Percentiles rank a stretch among this genome's conserved stretches.
phyloP scores from a whole-genome alignment of 2,329 filamentous ascomycete genomes.

The Penicillium griseofulvum region DNA sequence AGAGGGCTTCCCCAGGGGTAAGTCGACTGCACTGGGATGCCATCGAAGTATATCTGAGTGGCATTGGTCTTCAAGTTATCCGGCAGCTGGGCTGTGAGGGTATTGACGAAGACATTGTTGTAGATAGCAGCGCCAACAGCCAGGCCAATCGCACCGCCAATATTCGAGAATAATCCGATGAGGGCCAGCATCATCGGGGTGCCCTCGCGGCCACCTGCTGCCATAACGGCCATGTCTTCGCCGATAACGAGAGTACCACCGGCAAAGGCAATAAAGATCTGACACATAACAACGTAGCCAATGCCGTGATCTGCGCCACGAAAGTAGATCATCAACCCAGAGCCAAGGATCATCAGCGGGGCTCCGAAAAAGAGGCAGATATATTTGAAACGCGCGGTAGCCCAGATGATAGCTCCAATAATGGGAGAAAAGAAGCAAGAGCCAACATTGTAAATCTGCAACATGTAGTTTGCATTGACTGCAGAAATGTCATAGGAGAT shows the following conservation, averaged over 20 bases:
- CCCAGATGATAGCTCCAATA: slow-evolving; percentile 51
- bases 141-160: slow-evolving; percentile 37
- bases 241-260: slow-evolving; percentile 55
- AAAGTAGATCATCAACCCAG: slow-evolving; percentile 58
- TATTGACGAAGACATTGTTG: slow-evolving; percentile 54
- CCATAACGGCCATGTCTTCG: slow-evolving; percentile 59
- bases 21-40: slow-evolving; percentile 28
- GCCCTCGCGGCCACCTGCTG: slow-evolving; percentile 54
- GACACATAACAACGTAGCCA: slow-evolving; percentile 54
- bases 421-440: slow-evolving; percentile 52
- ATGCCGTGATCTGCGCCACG: slow-evolving; percentile 50
- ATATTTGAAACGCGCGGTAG: slow-evolving; percentile 53
- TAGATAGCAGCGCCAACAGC: slow-evolving; percentile 50
- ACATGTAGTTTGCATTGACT: slow-evolving; percentile 47
- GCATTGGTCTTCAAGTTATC: slow-evolving; percentile 19
- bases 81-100: slow-evolving; percentile 49
- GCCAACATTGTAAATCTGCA: slow-evolving; percentile 55
- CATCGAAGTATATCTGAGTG: slow-evolving; percentile 26
- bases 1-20: slow-evolving; percentile 30
- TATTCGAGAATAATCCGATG: slow-evolving; percentile 33
- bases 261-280: slow-evolving; percentile 56
- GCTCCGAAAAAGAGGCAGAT: slow-evolving; percentile 52
- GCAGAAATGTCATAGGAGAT: slow-evolving; percentile 51
- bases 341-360: slow-evolving; percentile 52
- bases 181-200: slow-evolving; percentile 48